Conservation (phyloP, 2,329 filamentous ascomycete genomes). For the Clarireedia paspali region DNA sequence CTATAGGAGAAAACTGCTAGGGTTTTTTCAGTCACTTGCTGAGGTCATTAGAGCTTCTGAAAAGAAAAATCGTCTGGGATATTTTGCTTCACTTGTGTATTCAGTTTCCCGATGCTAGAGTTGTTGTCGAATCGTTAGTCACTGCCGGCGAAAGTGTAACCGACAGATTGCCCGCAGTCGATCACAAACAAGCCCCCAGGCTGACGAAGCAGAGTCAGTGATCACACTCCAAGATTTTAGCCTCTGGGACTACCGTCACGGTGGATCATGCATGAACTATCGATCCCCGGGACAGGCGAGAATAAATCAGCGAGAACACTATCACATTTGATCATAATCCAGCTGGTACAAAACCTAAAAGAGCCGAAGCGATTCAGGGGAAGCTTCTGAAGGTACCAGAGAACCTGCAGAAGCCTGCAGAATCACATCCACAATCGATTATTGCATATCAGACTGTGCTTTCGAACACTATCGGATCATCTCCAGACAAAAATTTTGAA, state of each 20-base stretch:
- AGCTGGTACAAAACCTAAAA: too few species aligned
- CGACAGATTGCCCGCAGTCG: background rate
- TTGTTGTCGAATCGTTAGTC: slow-evolving; percentile 1
- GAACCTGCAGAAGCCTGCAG: too few species aligned
- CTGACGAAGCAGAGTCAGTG: too few species aligned
- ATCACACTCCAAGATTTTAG: background rate
- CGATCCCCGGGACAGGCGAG: too few species aligned
- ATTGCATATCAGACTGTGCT: background rate
- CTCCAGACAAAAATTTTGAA: background rate
- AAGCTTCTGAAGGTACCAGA: too few species aligned
- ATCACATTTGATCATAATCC: too few species aligned
- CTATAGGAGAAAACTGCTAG: background rate
- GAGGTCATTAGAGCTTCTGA: background rate
- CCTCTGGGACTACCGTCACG: background rate
- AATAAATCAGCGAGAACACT: too few species aligned
- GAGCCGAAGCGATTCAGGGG: too few species aligned
- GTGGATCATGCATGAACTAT: too few species aligned
- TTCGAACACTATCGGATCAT: background rate
- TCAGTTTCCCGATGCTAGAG: slow-evolving; percentile 2
- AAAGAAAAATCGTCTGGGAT: background rate
- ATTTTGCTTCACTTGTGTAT: slow-evolving; percentile 1
- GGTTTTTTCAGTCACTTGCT: slow-evolving; percentile 3
- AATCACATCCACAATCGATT: too few species aligned
- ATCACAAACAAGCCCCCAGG: background rate
- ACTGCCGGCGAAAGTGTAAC: background rate